Base-by-base conservation (phyloP, 306 rosid species). In the Prunus mume region DNA sequence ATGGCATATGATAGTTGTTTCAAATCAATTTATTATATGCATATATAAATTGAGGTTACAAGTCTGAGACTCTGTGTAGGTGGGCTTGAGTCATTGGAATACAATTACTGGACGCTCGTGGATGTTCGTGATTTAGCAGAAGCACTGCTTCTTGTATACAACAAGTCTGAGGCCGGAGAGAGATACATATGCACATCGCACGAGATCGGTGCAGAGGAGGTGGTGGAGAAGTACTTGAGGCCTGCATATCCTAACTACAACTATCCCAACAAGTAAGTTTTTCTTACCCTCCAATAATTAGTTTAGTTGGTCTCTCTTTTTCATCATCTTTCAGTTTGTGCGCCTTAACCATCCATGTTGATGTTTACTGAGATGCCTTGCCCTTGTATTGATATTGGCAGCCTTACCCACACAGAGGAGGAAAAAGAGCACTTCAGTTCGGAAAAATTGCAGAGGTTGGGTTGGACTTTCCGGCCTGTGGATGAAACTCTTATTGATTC, bases 401-500 rank as follows among this genome's bases (percentile, higher is more conserved):
- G 74, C 19, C 63, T 70, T 52, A 12, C 18, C 38, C 25, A 50
- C 25, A 51, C 60, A 9, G 61, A 69, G 46, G 47, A 70, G 30
- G 74, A 51, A 52, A 45, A 27, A 52, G 34, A 0, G 11, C 65
- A 18, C 51, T 18, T 84, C 13, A 82, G 86, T 80, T 32, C 83
- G 9, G 86, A 82, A 71, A 89, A 87, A 76, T 63, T 87, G 83
- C 83, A 82, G 62, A 76, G 41, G 55, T 76, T 87, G 65, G 91
- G 86, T 70, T 89, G 90, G 90, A 82, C 76, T 82, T 73, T 30
- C 80, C 85, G 87, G 71, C 55, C 89, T 68, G 27, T 82, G 57
- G 87, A 85, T 75, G 91, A 89, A 64, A 85, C 86, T 66, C 77
- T 87, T 3, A 17, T 74, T 68, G 93, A 87, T 76, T 74, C 90